Evolutionary conservation across 306 rosid species (phyloP), one percentile per base, ranked within the genome.

Genomic region (Acacia melanoxylon): DNA sequence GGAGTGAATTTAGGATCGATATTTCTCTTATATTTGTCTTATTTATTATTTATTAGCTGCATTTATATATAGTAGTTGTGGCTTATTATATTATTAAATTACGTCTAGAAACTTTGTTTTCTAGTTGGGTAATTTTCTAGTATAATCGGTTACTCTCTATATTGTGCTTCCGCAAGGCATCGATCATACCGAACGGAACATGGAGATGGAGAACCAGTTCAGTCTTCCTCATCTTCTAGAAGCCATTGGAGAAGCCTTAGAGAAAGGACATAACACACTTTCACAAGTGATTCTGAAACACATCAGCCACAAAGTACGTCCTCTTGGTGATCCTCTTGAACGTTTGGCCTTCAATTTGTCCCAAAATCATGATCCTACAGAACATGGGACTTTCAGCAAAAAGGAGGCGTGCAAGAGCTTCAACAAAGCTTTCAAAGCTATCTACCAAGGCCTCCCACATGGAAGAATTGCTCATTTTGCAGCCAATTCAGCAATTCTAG

Each of bases 401-500:
- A 90, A 85, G 29, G 94, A 90, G 74, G 91, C 94, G 16, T 3
- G 40, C 1, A 89, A 88, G 61, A 90, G 85, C 81, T 82, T 70
- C 24, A 45, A 62, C 17, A 54, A 61, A 10, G 83, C 89, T 14
- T 75, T 83, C n/a, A 86, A 76, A 66, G 83, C 81, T 15, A 66
- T 89, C 74, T 86, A 82, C 76, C 94, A 90, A 79, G 88, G 83
- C 9, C 44, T 82, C 40, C 92, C 94, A 9, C 52, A 59, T 37
- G 91, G 86, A 6, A 88, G 75, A 75, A 46, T 90, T 77, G 90
- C 92, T 61, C 91, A 93, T 81, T 87, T 73, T 27, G 76, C 85
- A 14, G 90, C 94, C 17, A 83, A 88, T 84, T 85, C 91, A 0
- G 75, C 91, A 2, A 91, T 93, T 63, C 73, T 91, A 0, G 93